These are phyloP conservation scores for Peziza echinospora DNA, from an alignment of 495 filamentous ascomycete genomes.

Conservation along the genomic window DNA sequence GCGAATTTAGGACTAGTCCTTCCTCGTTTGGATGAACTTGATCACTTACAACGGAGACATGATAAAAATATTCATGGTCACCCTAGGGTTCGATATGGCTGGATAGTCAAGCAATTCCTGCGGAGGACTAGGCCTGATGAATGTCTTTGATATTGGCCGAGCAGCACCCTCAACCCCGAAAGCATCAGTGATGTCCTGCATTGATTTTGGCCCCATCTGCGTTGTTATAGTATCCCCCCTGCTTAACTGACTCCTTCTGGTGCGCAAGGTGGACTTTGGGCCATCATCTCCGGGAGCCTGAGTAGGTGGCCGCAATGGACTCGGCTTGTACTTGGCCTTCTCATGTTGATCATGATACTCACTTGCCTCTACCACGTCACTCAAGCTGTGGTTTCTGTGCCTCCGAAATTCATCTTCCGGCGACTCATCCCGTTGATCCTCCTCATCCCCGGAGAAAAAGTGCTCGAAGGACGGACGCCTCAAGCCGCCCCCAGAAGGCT, in stretches of 20 bases:
- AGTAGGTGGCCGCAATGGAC: no score
- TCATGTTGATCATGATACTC: not conserved
- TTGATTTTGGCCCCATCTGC: not conserved
- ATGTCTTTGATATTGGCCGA: slow-evolving; percentile 20
- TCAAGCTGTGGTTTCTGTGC: not conserved
- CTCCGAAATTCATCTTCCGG: not conserved
- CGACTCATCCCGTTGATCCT: not conserved
- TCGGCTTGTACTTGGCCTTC: no score
- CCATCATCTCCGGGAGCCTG: not conserved
- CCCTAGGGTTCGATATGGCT: slow-evolving; percentile 17
- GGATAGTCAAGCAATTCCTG: slow-evolving; percentile 22
- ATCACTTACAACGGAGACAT: slow-evolving; percentile 19
- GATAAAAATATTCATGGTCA: slow-evolving; percentile 20
- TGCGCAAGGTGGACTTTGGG: not conserved
- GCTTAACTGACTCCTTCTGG: not conserved
- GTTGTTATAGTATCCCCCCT: not conserved
- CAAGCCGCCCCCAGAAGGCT: not conserved
- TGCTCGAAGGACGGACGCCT: not conserved
- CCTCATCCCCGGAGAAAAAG: not conserved
- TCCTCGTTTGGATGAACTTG: no score
- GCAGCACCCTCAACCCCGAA: slow-evolving; percentile 4
- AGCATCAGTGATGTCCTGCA: not conserved
- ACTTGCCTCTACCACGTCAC: not conserved
- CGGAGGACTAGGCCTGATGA: slow-evolving; percentile 22
- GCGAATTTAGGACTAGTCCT: no score